A percentile compares a stretch with the other conserved stretches of the same genome.
phyloP scores from a whole-genome alignment of 2,329 filamentous ascomycete genomes.

The Samsoniella hepiali region DNA sequence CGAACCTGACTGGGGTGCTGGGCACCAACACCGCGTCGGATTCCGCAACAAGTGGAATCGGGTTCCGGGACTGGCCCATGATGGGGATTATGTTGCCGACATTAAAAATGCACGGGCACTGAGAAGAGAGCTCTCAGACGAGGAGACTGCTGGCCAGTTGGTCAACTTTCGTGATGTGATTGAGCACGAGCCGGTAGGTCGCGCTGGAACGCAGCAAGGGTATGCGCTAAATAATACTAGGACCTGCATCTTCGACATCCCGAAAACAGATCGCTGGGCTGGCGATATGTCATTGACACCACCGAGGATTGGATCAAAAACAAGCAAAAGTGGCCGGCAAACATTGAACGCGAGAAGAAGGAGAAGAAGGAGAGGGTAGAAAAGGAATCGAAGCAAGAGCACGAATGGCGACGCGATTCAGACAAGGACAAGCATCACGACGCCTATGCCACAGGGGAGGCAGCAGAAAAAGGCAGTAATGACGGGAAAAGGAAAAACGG shows the following conservation, averaged over 20 bases:
- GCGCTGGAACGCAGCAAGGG: neutral
- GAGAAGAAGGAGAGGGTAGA: constrained; percentile 24
- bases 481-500: constrained; percentile 14
- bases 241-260: constrained; percentile 44
- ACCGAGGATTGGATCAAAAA: constrained; percentile 49
- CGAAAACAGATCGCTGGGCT: constrained; percentile 42
- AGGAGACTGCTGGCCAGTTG: constrained; percentile 28
- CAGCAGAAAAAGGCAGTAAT: constrained; percentile 19
- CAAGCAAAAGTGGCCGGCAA: constrained; percentile 46
- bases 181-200: constrained; percentile 12
- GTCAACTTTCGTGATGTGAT: constrained; percentile 39
- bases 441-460: constrained; percentile 18
- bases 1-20: constrained; percentile 41
- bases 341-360: constrained; percentile 30
- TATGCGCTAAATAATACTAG: constrained; percentile 22
- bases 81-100: constrained; percentile 1
- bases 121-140: neutral
- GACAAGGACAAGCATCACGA: constrained; percentile 26
- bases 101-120: constrained; percentile 17
- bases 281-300: constrained; percentile 48
- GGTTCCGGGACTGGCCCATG: constrained; percentile 29
- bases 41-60: constrained; percentile 36
- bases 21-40: constrained; percentile 39
- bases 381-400: constrained; percentile 20
- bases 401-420: constrained; percentile 22